Evolutionary conservation across 345 rosid species (phyloP), one percentile per base, ranked within the genome.

Genomic region (Salix dunnii): DNA sequence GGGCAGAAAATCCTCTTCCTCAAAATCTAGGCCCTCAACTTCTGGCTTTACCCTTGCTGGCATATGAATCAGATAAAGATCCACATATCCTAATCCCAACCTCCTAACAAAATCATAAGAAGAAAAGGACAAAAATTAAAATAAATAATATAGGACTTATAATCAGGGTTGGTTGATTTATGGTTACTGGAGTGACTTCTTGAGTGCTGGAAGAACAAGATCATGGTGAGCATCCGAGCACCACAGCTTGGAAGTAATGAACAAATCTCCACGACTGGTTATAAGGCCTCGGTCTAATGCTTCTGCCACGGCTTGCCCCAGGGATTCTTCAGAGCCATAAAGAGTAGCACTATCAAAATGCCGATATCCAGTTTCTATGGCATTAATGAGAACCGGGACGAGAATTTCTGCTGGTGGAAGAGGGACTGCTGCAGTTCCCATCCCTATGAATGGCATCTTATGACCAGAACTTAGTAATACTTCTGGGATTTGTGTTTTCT

Each of bases 331-430:
- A 0, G 93, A 68, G 2, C 71, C 80, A 65, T 91, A 91, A 21
- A 76, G 6, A 0, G 88, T 70, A 10, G 98, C 91, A 0, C 92
- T 93, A 75, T 93, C 97, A 18, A 91, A 91, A 72, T 93, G 97
- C 40, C 97, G 81, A 77, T 86, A 91, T 6, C 97, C 93, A 2
- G 78, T 75, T 76, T 70, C 78, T 60, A 90, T 84, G 3, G 90
- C 89, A 1, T 85, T 82, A 0, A 88, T 62, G 28, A 88, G 42
- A 1, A 84, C 71, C 46, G 25, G 17, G 67, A 79, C 82, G 30
- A 86, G 51, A 21, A 53, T 28, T 13, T 67, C 36, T 0, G 79
- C 68, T 42, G 78, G 81, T 6, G 79, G 85, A 4, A 79, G 80
- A 74, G 60, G 60, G 58, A 71, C 64, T 14, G 79, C 74, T 1